phyloP scores from a whole-genome alignment of 2,329 filamentous ascomycete species.

The Exophiala sp. region DNA sequence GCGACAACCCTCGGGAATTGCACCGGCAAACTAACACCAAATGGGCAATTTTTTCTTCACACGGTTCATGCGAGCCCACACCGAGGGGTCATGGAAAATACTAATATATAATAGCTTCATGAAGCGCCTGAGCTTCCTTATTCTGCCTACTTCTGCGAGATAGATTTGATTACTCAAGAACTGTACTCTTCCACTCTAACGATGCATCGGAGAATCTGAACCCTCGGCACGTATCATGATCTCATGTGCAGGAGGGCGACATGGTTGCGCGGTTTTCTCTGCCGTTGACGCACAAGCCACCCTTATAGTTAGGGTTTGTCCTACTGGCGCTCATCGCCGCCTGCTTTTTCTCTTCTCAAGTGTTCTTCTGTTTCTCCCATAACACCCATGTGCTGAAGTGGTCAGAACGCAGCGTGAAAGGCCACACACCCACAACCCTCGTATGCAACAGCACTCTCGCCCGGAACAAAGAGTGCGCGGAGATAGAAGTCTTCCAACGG shows the following conservation, averaged over 20 bases:
- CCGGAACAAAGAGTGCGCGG: no score
- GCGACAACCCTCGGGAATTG: slow-evolving; percentile 10
- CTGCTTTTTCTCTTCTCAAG: no score
- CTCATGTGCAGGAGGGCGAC: neutral
- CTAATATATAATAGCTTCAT: neutral
- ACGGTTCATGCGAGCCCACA: neutral
- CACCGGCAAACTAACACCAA: neutral
- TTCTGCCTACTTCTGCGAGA: neutral
- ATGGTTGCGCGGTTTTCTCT: neutral
- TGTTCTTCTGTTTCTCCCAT: no score
- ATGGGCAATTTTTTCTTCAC: neutral
- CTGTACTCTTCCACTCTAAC: no score
- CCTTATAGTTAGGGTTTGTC: neutral
- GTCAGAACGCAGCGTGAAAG: no score
- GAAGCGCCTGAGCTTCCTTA: neutral
- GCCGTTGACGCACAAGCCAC: neutral
- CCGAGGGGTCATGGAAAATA: neutral
- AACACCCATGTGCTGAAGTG: no score
- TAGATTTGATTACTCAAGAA: no score
- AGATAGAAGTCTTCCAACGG: no score
- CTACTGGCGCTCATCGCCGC: neutral
- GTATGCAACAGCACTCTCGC: no score
- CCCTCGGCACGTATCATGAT: neutral
- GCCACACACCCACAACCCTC: no score
- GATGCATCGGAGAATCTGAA: no score